Conservation (phyloP, 2,329 filamentous ascomycete genomes). For the Colletotrichum nymphaeae region DNA sequence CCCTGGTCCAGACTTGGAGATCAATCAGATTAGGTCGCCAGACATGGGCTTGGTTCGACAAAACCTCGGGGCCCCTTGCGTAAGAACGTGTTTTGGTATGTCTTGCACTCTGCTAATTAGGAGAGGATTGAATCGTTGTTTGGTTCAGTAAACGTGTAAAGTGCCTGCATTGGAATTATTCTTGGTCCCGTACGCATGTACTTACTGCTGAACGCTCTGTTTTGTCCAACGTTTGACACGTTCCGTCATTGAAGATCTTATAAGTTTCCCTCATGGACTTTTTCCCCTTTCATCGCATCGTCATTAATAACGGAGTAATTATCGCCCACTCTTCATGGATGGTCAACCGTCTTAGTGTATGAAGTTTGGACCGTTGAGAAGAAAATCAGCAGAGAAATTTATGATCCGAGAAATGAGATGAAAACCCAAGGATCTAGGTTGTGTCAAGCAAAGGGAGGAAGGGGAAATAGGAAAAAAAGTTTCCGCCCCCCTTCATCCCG, state of each 20-base stretch:
- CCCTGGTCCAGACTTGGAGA: constrained; percentile 19
- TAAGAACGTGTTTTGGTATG: background rate
- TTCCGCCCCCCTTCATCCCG: background rate
- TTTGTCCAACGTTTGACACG: constrained; percentile 6
- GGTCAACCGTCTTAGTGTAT: background rate
- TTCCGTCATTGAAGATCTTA: constrained; percentile 1
- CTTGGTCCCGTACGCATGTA: background rate
- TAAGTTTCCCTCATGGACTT: background rate
- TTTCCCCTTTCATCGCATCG: background rate
- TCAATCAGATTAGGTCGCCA: constrained; percentile 27
- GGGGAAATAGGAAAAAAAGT: background rate
- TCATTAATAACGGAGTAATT: constrained; percentile 2
- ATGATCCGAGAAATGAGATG: constrained; percentile 1
- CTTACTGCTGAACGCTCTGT: background rate
- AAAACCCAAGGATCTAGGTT: background rate
- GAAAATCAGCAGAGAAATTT: background rate
- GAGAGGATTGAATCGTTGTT: background rate
- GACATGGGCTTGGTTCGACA: background rate
- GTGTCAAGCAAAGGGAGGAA: background rate
- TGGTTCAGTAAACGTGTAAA: background rate
- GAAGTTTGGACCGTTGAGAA: background rate
- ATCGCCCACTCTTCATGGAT: background rate
- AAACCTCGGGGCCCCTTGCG: background rate
- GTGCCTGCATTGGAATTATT: background rate
- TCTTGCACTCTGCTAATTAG: background rate